These are phyloP conservation scores for Leccinum imitatum DNA, from an alignment of 768 basidiomycete species.

Conservation along the genomic window DNA sequence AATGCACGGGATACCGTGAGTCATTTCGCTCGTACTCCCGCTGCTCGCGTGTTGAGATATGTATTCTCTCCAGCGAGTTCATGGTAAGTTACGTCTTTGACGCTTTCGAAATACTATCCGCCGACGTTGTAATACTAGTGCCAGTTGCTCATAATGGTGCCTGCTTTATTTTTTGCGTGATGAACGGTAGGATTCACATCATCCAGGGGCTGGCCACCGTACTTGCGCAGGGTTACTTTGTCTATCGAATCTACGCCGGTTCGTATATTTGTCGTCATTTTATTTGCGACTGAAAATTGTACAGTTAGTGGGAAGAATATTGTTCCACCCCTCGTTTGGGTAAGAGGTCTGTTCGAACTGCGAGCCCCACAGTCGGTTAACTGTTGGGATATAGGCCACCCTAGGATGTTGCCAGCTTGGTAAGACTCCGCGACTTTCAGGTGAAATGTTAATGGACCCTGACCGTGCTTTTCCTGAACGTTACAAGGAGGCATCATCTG, in stretches of 20 bases:
- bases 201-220: conserved; percentile 4
- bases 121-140: conserved; percentile 4
- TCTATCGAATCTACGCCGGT: conserved; percentile 17
- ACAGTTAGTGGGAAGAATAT: conserved; percentile 11
- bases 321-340: background rate
- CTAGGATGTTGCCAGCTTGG: conserved; percentile 5
- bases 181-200: background rate
- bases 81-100: conserved; percentile 3
- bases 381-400: background rate
- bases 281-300: background rate
- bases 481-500: conserved; percentile 2
- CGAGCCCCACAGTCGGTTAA: background rate
- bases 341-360: background rate
- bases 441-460: background rate
- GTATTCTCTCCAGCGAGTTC: conserved; percentile 4
- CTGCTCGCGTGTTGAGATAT: background rate
- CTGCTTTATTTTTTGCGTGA: background rate
- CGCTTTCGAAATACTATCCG: background rate
- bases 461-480: background rate
- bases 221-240: conserved; percentile 10
- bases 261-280: background rate
- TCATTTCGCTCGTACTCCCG: background rate
- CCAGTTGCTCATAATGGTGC: conserved; percentile 4
- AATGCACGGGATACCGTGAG: conserved; percentile 2
- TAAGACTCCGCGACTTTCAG: background rate